phyloP scores from a whole-genome alignment of 2,329 filamentous ascomycete genomes.

The Botrytis fragariae region DNA sequence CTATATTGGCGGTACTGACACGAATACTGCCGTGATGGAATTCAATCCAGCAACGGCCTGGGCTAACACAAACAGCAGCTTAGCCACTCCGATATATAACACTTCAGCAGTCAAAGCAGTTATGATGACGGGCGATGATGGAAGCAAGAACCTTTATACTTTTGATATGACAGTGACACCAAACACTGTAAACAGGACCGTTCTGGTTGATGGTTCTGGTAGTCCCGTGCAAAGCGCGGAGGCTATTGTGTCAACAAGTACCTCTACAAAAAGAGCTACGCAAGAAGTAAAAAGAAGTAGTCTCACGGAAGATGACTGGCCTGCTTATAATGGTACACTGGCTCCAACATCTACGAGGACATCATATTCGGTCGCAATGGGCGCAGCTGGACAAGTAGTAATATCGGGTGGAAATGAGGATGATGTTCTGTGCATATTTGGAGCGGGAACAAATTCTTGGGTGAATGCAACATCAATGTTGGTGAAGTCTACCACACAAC shows the following conservation, averaged over 20 bases:
- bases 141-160: slow-evolving; percentile 72
- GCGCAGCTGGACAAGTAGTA: slow-evolving; percentile 64
- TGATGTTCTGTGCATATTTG: slow-evolving; percentile 72
- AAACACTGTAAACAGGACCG: slow-evolving; percentile 69
- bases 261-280: slow-evolving; percentile 12
- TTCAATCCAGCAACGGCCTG: slow-evolving; percentile 66
- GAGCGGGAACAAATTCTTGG: slow-evolving; percentile 75
- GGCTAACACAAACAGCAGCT: slow-evolving; percentile 62
- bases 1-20: slow-evolving; percentile 69
- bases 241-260: slow-evolving; percentile 39
- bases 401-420: slow-evolving; percentile 68
- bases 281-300: slow-evolving; percentile 40
- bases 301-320: slow-evolving; percentile 65
- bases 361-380: slow-evolving; percentile 70
- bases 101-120: slow-evolving; percentile 59
- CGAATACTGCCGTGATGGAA: slow-evolving; percentile 67
- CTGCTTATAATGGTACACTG: slow-evolving; percentile 71
- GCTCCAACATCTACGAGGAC: slow-evolving; percentile 64
- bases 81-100: slow-evolving; percentile 60
- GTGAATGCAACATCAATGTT: slow-evolving; percentile 57
- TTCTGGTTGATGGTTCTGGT: slow-evolving; percentile 63
- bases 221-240: slow-evolving; percentile 48
- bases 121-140: slow-evolving; percentile 69
- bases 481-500: slow-evolving; percentile 25
- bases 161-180: slow-evolving; percentile 75